Evolutionary conservation across 1,139 yeast species (phyloP), one percentile per base, ranked within the genome.

Genomic region (Blastobotrys apis): DNA sequence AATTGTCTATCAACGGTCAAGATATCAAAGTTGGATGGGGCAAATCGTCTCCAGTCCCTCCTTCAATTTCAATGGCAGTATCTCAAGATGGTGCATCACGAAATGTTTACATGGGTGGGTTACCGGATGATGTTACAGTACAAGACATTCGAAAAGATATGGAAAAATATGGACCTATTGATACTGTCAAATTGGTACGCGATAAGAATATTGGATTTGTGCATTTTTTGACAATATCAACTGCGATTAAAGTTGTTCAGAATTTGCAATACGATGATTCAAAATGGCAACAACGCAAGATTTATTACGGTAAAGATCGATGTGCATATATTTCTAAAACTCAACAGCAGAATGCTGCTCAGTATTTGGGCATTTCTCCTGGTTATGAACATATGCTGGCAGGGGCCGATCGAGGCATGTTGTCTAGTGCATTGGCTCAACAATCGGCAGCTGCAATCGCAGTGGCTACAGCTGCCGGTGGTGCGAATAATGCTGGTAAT

Each of bases 291-390:
- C 71, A 71, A 45, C 78, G 83, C 51, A 84, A 83, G 57, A 80
- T 86, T 35, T 83, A 77, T 57, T 88, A 85, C 61, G 96, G 97
- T 48, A 84, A 84, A 65, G 97, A 90, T 65, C 75, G 95, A 63
- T 86, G 95, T 58, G 78, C 79, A 3, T 75, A 74, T 59, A 85
- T 90, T 43, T 87, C 97, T 31, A 87, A 86, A 64, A 85, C 97
- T 23, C 97, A 92, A 66, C 96, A 88, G 66, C 97, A 90, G 62
- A 88, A 90, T 64, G 97, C 97, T 19, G 96, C 97, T 6, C 95
- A 90, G 66, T 90, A 87, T 63, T 71, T 90, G 49, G 97, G 97
- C 1, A 74, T 88, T 54, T 88, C 90, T 33, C 94, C 95, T 19
- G 94, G 94, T 22, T 80, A 82, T 78, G 95, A 85, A 60, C 88